Percentiles rank a stretch among this genome's conserved stretches.
phyloP scores from a whole-genome alignment of 768 basidiomycete species.

The Boletus tylopilopsis region DNA sequence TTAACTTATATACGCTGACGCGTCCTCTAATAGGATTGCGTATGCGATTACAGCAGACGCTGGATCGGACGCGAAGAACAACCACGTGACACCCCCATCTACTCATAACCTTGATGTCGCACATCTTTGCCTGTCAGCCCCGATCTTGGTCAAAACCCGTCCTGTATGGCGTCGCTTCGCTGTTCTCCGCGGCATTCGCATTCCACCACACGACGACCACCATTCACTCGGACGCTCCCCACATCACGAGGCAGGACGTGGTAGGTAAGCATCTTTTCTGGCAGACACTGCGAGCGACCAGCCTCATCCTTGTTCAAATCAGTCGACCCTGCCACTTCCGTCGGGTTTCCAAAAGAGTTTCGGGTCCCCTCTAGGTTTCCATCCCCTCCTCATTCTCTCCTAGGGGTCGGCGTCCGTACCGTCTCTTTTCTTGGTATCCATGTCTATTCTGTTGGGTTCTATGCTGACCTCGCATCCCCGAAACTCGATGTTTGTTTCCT shows the following conservation, averaged over 20 bases:
- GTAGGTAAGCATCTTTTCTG: constrained; percentile 14
- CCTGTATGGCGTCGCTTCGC: constrained; percentile 34
- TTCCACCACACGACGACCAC: constrained; percentile 22
- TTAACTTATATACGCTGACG: constrained; percentile 28
- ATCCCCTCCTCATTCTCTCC: constrained; percentile 59
- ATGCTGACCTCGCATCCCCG: constrained; percentile 73
- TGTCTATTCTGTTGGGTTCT: constrained; percentile 89
- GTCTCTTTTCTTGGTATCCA: constrained; percentile 86
- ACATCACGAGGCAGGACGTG: constrained; percentile 11
- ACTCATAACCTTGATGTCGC: constrained; percentile 10
- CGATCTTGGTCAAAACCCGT: constrained; percentile 21
- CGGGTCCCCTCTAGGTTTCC: constrained; percentile 60
- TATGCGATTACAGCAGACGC: too few species aligned
- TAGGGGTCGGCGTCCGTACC: constrained; percentile 84
- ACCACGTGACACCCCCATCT: constrained; percentile 16
- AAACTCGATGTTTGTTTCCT: constrained; percentile 47
- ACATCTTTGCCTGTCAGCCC: background rate
- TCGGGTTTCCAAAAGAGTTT: constrained; percentile 67
- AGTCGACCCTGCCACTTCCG: constrained; percentile 75
- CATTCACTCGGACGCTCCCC: constrained; percentile 46
- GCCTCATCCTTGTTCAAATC: background rate
- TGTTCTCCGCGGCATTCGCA: constrained; percentile 27
- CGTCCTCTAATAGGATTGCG: constrained; percentile 25
- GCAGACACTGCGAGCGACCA: background rate
- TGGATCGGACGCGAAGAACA: background rate